Conservation (phyloP, 768 basidiomycete genomes). For the Leucocoprinus leucothites region DNA sequence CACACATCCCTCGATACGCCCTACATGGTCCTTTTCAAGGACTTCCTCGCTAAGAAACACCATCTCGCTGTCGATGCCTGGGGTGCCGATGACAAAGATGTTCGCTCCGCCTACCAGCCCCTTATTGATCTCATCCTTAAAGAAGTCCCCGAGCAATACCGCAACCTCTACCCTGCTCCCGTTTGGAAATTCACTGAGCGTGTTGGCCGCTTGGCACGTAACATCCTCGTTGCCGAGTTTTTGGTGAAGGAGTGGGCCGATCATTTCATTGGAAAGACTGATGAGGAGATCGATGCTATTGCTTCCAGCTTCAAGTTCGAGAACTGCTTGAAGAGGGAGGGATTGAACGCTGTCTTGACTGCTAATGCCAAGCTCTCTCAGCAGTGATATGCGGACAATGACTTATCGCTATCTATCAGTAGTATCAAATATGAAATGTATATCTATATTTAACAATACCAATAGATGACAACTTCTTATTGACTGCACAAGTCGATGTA, state of each 20-base stretch:
- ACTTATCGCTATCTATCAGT: not conserved
- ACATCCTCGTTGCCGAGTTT: constrained; percentile 69
- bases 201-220: constrained; percentile 56
- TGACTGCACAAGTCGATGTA: too few relatives aligned
- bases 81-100: constrained; percentile 63
- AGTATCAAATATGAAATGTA: not conserved
- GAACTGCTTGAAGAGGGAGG: constrained; percentile 65
- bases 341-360: constrained; percentile 54
- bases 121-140: constrained; percentile 58
- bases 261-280: constrained; percentile 56
- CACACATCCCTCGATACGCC: constrained; percentile 64
- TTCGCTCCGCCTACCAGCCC: constrained; percentile 61
- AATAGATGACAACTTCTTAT: not conserved
- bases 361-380: constrained; percentile 29
- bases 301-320: constrained; percentile 75
- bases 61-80: constrained; percentile 74
- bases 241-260: constrained; percentile 73
- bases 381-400: not conserved
- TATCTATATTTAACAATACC: not conserved
- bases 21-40: constrained; percentile 66
- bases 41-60: constrained; percentile 77
- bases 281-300: constrained; percentile 64
- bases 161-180: constrained; percentile 56
- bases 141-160: constrained; percentile 50
- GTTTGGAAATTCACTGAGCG: constrained; percentile 61